These are phyloP conservation scores for Monilinia laxa DNA, from an alignment of 2,329 filamentous ascomycete genomes.

Conservation along the genomic window DNA sequence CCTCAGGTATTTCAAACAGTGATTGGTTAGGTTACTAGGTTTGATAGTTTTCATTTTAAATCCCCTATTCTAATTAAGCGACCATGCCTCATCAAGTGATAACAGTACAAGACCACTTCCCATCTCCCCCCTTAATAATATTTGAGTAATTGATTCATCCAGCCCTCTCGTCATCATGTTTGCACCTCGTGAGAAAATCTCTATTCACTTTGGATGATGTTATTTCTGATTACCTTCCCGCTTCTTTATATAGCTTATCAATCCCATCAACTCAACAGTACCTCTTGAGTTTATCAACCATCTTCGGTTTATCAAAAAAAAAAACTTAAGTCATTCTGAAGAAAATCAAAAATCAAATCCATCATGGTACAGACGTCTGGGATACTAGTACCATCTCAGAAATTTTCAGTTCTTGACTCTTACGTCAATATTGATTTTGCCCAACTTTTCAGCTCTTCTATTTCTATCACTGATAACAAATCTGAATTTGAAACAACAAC, in stretches of 20 bases:
- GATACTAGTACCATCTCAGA: not conserved
- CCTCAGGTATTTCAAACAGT: not conserved
- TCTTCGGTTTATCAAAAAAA: not conserved
- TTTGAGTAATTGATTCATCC: not conserved
- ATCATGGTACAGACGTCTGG: not conserved
- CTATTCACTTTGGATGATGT: conserved; percentile 10
- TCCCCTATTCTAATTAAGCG: conserved; percentile 15
- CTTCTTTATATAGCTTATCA: not conserved
- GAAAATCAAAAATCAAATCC: not conserved
- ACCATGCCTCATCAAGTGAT: not conserved
- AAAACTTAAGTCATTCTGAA: not conserved
- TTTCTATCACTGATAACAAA: not conserved
- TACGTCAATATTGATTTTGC: conserved; percentile 19
- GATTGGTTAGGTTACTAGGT: too few relatives aligned
- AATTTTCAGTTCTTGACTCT: conserved; percentile 15
- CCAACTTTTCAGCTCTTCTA: conserved; percentile 5
- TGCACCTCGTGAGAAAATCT: not conserved
- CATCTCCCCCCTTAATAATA: not conserved
- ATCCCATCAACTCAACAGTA: not conserved
- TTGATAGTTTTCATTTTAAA: not conserved
- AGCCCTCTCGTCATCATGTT: not conserved
- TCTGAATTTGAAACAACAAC: not conserved
- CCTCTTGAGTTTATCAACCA: not conserved
- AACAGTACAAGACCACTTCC: not conserved
- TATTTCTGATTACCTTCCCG: not conserved